Conservation (phyloP, 768 basidiomycete genomes). For the Suillus subluteus region DNA sequence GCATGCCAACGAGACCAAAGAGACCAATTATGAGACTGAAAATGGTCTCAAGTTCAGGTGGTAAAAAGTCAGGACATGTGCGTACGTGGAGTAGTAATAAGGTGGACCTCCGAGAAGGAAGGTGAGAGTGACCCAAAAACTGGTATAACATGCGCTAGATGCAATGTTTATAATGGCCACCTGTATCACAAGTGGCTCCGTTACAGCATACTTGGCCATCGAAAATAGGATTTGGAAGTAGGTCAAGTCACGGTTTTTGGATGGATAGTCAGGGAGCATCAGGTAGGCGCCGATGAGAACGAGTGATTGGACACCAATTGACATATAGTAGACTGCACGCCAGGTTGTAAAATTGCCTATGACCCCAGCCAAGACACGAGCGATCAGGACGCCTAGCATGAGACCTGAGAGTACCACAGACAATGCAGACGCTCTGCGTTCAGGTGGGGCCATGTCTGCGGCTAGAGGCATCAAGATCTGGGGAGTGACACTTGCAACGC, state of each 20-base stretch:
- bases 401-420: conserved; percentile 73
- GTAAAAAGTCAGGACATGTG: background rate
- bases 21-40: conserved; percentile 64
- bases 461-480: conserved; percentile 78
- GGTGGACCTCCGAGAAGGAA: conserved; percentile 80
- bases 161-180: conserved; percentile 61
- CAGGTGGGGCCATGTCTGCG: conserved; percentile 80
- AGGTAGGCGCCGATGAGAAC: conserved; percentile 64
- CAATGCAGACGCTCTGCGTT: conserved; percentile 73
- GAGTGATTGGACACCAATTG: conserved; percentile 67
- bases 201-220: conserved; percentile 77
- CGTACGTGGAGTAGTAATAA: conserved; percentile 75
- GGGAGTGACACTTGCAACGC: conserved; percentile 70
- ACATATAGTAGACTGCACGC: conserved; percentile 78
- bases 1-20: conserved; percentile 74
- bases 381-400: conserved; percentile 72
- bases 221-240: conserved; percentile 73
- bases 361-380: conserved; percentile 74
- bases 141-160: conserved; percentile 59
- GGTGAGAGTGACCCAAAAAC: conserved; percentile 77
- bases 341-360: conserved; percentile 74
- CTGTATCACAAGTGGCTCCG: conserved; percentile 81
- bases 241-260: conserved; percentile 65
- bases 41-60: conserved; percentile 6
- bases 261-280: conserved; percentile 82